These are phyloP conservation scores for Carex arenaria DNA, from an alignment of 202 grass and related monocot species.

Conservation along the genomic window DNA sequence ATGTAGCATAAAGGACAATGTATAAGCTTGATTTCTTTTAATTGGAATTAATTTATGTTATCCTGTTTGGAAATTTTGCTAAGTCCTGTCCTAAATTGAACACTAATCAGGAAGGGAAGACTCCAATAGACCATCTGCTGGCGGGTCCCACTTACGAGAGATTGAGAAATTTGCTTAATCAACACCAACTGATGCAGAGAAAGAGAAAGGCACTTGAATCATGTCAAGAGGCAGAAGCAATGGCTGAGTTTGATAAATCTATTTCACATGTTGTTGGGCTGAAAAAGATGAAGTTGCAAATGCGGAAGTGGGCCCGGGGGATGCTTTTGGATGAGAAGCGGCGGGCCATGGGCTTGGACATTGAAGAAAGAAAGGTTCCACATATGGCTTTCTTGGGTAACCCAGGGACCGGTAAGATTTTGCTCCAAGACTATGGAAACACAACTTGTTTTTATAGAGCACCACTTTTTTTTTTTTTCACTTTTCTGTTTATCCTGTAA, in stretches of 20 bases:
- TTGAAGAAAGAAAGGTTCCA: slow-evolving; percentile 65
- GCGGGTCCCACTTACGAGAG: slow-evolving; percentile 43
- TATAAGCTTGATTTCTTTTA: slow-evolving; percentile 40
- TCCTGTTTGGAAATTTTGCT: background rate
- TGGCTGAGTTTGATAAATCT: slow-evolving; percentile 81
- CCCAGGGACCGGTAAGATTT: slow-evolving; percentile 78
- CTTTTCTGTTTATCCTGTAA: background rate
- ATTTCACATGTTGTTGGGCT: slow-evolving; percentile 85
- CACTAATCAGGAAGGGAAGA: slow-evolving; percentile 68
- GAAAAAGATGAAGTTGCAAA: slow-evolving; percentile 81
- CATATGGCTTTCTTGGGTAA: slow-evolving; percentile 99
- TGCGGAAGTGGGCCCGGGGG: slow-evolving; percentile 79
- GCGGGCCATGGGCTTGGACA: slow-evolving; percentile 72
- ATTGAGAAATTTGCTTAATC: slow-evolving; percentile 52
- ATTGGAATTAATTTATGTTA: slow-evolving; percentile 27
- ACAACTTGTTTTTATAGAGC: background rate
- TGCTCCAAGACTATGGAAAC: background rate
- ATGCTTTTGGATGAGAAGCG: slow-evolving; percentile 99
- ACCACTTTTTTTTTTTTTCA: background rate
- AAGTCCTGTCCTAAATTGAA: background rate
- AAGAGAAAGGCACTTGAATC: slow-evolving; percentile 60
- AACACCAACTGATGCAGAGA: slow-evolving; percentile 73
- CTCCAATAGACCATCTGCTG: slow-evolving; percentile 63
- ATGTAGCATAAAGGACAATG: slow-evolving; percentile 85
- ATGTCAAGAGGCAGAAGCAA: slow-evolving; percentile 57